phyloP scores from a whole-genome alignment of 192 early-diverging fungal species.

The Allomyces macrogynus region DNA sequence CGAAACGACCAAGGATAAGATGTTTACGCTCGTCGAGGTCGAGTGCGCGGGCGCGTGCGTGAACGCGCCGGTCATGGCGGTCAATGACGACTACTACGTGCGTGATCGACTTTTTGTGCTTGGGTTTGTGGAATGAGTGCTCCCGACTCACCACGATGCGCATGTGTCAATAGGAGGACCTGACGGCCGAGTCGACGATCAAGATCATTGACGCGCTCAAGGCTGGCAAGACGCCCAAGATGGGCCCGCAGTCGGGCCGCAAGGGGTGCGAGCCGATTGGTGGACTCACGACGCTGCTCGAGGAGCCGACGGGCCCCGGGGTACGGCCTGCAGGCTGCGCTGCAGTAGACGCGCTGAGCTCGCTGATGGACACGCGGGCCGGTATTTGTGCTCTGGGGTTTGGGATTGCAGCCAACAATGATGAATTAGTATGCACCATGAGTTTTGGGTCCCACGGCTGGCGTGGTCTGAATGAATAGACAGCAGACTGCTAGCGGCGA shows the following conservation, averaged over 20 bases:
- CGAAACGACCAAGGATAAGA: conserved; percentile 77
- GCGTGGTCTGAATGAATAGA: no score
- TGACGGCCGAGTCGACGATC: conserved; percentile 73
- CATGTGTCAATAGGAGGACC: conserved; percentile 52
- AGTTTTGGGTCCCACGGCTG: no score
- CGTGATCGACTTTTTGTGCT: no score
- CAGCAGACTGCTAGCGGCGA: no score
- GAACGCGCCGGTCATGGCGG: conserved; percentile 90
- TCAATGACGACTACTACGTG: conserved; percentile 95
- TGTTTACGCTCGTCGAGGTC: conserved; percentile 95
- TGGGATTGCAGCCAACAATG: no score
- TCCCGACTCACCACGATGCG: conserved; percentile 4
- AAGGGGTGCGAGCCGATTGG: conserved; percentile 71
- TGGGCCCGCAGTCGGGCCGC: conserved; percentile 70
- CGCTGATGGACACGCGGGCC: no score
- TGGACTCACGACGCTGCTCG: conserved; percentile 61
- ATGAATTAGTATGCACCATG: no score
- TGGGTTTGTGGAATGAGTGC: no score
- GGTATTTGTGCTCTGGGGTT: no score
- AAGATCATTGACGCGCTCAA: conserved; percentile 74
- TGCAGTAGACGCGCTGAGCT: conserved; percentile 5
- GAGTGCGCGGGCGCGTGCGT: conserved; percentile 98
- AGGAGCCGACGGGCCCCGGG: conserved; percentile 82
- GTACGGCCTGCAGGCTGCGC: conserved; percentile 56
- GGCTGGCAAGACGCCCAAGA: conserved; percentile 50